Conservation (phyloP, 2,329 filamentous ascomycete species). For the Xylaria sp. region DNA sequence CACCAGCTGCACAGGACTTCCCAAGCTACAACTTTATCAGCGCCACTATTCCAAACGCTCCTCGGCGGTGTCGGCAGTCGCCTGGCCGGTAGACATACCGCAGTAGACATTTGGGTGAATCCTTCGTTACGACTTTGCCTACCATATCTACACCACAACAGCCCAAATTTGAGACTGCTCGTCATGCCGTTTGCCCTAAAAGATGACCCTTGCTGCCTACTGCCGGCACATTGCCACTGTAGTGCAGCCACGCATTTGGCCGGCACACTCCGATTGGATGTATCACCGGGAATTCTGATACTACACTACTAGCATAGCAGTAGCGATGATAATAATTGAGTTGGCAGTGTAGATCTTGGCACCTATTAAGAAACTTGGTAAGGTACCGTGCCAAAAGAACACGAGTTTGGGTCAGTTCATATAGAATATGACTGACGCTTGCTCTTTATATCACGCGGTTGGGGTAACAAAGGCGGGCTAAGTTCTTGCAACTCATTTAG, state of each 20-base stretch:
- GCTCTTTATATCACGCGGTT: background rate
- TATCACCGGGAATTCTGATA: background rate
- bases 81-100: background rate
- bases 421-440: background rate
- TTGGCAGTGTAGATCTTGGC: slow-evolving; percentile 1
- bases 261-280: background rate
- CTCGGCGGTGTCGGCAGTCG: background rate
- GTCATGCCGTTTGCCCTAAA: background rate
- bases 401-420: background rate
- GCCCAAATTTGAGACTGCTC: background rate
- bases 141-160: background rate
- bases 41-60: background rate
- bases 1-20: background rate
- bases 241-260: background rate
- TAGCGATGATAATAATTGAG: background rate
- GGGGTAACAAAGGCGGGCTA: background rate
- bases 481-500: background rate
- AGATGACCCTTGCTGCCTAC: background rate
- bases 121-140: background rate
- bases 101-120: background rate
- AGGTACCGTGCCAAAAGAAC: background rate
- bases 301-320: background rate
- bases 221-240: background rate
- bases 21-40: background rate
- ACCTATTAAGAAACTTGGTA: background rate